Evolutionary conservation across 208 protist genomes (phyloP), one percentile per base, ranked within the genome.

Genomic region (Leishmania major): DNA sequence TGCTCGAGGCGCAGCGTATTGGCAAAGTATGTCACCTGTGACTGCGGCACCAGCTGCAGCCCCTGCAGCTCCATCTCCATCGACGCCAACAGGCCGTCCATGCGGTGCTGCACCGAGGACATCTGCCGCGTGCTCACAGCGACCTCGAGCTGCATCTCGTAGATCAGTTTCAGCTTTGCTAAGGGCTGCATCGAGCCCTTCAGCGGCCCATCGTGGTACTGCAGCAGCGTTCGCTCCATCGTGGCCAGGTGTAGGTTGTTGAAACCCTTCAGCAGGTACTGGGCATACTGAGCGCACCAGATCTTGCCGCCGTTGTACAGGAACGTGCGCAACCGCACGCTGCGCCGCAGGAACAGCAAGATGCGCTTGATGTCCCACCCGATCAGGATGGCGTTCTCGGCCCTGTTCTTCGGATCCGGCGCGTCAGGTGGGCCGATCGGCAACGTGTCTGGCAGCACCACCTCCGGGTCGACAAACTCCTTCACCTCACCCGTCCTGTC

Each of bases 201-300:
- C 37, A 89, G 75, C 8, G 93, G 90, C 15, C 89, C 89, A n/a
- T 91, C 93, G 87, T 96, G 91, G 81, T 94, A 97, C 81, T 95
- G 92, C 83, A 97, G 79, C 40, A 96, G 81, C 40, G 95, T 96
- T 10, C 93, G 90, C 85, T 98, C 95, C 89, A 98, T 96, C 51
- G 90, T 94, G 51, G 88, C 86, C 17, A 97, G 86, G 83, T 95
- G 90, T 57, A 91, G 72, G 87, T 96, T 88, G 78, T 96, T 96
- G 82, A 96, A 97, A 25, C 96, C 96, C 55, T 91, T 91, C 60
- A 98, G 80, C 19, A 98, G 88, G 88, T 98, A 98, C 92, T 98
- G 94, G 7, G 95, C 95, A 86, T 98, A 98, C 88, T 98, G 96
- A 64, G 93, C 93, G 80, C 95, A 97, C 95, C 96, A 98, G 40